phyloP scores from a whole-genome alignment of 225 moss, liverwort and hornwort species.

The Physcomitrium patens region DNA sequence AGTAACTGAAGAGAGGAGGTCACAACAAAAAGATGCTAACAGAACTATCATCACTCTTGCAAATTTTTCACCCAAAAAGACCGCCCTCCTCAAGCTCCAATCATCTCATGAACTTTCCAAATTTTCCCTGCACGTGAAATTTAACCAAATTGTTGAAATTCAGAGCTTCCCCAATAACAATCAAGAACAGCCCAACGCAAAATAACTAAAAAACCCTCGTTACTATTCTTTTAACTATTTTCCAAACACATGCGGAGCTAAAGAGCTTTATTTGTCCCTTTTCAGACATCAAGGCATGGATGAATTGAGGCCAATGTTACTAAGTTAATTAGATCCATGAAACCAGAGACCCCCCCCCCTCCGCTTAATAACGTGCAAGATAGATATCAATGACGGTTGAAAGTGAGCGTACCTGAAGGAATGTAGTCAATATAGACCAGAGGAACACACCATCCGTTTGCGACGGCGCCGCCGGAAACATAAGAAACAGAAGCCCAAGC shows the following conservation, averaged over 20 bases:
- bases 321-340: neutral
- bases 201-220: neutral
- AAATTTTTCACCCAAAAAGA: constrained; percentile 21
- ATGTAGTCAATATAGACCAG: constrained; percentile 58
- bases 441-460: constrained; percentile 71
- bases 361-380: neutral
- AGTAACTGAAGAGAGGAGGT: constrained; percentile 45
- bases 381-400: constrained; percentile 17
- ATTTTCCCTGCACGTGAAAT: constrained; percentile 36
- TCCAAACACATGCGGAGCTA: constrained; percentile 4
- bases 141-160: constrained; percentile 15
- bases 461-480: constrained; percentile 90
- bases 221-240: neutral
- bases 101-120: constrained; percentile 24
- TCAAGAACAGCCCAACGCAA: neutral
- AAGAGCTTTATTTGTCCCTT: neutral
- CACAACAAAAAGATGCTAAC: constrained; percentile 37
- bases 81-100: constrained; percentile 30
- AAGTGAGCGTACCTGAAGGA: constrained; percentile 41
- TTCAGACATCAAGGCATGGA: too few relatives aligned
- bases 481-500: constrained; percentile 78
- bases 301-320: neutral
- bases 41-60: constrained; percentile 49
- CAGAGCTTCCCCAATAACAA: constrained; percentile 14
- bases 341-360: neutral